Conservation (phyloP, 176 grass and related monocot genomes). For the Musa itinerans region DNA sequence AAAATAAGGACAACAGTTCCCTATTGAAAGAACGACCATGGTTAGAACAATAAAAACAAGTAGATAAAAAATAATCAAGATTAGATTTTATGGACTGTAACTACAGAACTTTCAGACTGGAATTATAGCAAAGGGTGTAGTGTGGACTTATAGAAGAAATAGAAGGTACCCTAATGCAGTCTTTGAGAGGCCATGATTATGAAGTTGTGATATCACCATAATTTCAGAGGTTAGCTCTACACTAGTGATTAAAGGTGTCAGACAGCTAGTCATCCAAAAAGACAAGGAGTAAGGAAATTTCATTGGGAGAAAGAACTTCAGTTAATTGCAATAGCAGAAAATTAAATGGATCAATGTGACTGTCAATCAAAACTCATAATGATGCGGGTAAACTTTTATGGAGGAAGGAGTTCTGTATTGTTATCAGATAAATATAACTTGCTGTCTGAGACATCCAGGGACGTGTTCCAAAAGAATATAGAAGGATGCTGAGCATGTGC, state of each 20-base stretch:
- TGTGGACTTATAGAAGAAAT: background rate
- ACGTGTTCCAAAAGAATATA: too few species aligned
- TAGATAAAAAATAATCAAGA: background rate
- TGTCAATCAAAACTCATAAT: too few species aligned
- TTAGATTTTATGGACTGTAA: background rate
- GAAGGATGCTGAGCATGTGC: too few species aligned
- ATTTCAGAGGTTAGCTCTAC: background rate
- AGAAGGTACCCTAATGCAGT: background rate
- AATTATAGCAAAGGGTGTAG: background rate
- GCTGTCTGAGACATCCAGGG: too few species aligned
- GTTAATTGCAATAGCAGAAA: background rate
- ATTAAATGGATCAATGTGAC: too few species aligned
- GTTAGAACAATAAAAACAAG: background rate
- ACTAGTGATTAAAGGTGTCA: background rate
- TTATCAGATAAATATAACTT: too few species aligned
- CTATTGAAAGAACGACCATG: constrained; percentile 28
- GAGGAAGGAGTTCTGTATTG: too few species aligned
- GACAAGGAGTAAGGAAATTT: background rate
- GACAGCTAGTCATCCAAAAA: background rate
- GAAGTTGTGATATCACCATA: background rate
- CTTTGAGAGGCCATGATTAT: background rate
- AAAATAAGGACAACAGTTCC: constrained; percentile 73
- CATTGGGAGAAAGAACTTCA: background rate
- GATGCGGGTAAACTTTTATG: too few species aligned
- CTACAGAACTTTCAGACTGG: background rate